Evolutionary conservation across 225 moss, liverwort and hornwort genomes (phyloP).

Genomic region (Sphagnum tenellum): DNA sequence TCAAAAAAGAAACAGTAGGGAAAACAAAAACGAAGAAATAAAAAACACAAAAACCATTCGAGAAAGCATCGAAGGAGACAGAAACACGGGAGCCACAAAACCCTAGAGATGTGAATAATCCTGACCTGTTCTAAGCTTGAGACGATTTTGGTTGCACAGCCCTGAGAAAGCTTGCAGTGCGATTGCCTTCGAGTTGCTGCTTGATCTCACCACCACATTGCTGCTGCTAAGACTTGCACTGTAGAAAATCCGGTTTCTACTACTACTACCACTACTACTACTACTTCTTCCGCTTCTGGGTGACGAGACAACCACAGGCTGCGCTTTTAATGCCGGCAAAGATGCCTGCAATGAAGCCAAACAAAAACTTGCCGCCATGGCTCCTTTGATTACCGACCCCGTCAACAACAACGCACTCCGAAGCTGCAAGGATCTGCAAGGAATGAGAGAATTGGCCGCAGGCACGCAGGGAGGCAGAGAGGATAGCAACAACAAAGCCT

Average conservation of each 20-base stretch:
- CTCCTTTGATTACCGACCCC: constrained; percentile 4
- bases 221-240: constrained; percentile 1
- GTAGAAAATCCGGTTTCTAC: too few species aligned
- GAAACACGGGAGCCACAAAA: background rate
- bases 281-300: constrained; percentile 5
- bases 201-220: constrained; percentile 2
- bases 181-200: constrained; percentile 4
- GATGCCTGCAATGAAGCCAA: constrained; percentile 41
- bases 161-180: constrained; percentile 43
- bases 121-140: constrained; percentile 39
- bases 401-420: background rate
- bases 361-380: constrained; percentile 41
- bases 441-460: too few species aligned
- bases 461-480: too few species aligned
- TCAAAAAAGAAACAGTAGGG: background rate
- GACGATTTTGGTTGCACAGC: constrained; percentile 29
- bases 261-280: too few species aligned
- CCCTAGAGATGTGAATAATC: background rate
- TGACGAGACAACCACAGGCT: constrained; percentile 3
- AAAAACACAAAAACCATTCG: background rate
- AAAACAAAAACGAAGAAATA: background rate
- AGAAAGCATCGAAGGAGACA: background rate
- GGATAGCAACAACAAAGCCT: too few species aligned
- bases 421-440: background rate
- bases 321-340: constrained; percentile 16